Percentiles rank a stretch among this genome's conserved stretches.
These are phyloP conservation scores for Petunia axillaris DNA, from an alignment of 257 asterid species.

Conservation along the genomic window DNA sequence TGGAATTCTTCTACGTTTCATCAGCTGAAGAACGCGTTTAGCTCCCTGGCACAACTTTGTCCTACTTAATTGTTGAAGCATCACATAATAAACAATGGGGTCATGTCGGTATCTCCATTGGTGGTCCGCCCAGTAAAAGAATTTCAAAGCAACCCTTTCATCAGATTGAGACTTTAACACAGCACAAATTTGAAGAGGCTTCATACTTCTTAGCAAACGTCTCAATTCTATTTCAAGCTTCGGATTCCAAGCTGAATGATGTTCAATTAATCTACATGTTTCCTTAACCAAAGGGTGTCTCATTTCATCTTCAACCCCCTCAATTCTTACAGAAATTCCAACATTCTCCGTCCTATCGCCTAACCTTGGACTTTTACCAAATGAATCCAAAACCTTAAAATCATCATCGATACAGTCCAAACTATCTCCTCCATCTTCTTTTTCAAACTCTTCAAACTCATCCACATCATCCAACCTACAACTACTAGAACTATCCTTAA, in stretches of 20 bases:
- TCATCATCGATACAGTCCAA: slow-evolving; percentile 48
- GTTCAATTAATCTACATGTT: slow-evolving; percentile 64
- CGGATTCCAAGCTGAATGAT: slow-evolving; percentile 67
- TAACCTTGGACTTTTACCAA: slow-evolving; percentile 36
- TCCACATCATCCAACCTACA: slow-evolving; percentile 39
- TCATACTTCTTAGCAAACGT: slow-evolving; percentile 65
- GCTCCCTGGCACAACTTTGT: slow-evolving; percentile 96
- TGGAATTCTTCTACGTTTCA: slow-evolving; percentile 64
- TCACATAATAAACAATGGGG: slow-evolving; percentile 64
- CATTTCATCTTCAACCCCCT: slow-evolving; percentile 60
- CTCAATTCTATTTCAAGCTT: slow-evolving; percentile 70
- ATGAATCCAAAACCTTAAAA: slow-evolving; percentile 60
- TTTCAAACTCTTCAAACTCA: slow-evolving; percentile 46
- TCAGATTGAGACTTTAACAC: slow-evolving; percentile 72
- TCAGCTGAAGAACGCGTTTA: slow-evolving; percentile 73
- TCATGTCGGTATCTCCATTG: slow-evolving; percentile 91
- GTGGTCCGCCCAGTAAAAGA: slow-evolving; percentile 90
- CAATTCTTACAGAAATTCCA: slow-evolving; percentile 35
- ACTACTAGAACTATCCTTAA: slow-evolving; percentile 28
- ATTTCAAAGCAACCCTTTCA: slow-evolving; percentile 76
- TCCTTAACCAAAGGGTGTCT: slow-evolving; percentile 87
- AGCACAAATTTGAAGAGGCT: slow-evolving; percentile 80
- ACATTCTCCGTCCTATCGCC: slow-evolving; percentile 28
- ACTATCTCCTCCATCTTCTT: slow-evolving; percentile 37
- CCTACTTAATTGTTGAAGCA: slow-evolving; percentile 79